These are phyloP conservation scores for Agaricus subrufescens DNA, from an alignment of 768 basidiomycete species.

Conservation along the genomic window DNA sequence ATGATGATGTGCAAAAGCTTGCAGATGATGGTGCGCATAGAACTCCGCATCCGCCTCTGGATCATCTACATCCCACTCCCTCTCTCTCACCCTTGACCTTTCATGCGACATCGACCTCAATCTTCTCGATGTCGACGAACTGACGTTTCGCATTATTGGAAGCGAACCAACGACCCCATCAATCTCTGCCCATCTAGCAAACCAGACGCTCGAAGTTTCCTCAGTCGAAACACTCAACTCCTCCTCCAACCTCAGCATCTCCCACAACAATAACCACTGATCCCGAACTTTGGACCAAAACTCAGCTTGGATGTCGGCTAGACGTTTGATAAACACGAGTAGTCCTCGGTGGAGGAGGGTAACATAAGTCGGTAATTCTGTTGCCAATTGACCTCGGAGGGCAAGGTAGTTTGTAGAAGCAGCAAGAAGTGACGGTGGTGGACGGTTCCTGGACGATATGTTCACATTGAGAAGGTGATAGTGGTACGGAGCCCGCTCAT, in stretches of 20 bases:
- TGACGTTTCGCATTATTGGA: slow-evolving; percentile 23
- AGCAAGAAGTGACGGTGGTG: slow-evolving; percentile 60
- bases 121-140: slow-evolving; percentile 18
- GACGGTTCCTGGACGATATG: slow-evolving; percentile 57
- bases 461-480: slow-evolving; percentile 64
- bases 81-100: neutral
- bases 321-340: slow-evolving; percentile 40
- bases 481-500: slow-evolving; percentile 70
- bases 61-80: slow-evolving; percentile 5
- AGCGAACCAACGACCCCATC: slow-evolving; percentile 40
- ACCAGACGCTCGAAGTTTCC: slow-evolving; percentile 74
- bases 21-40: slow-evolving; percentile 1
- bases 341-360: slow-evolving; percentile 57
- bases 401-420: slow-evolving; percentile 78
- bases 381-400: slow-evolving; percentile 63
- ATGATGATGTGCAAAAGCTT: neutral
- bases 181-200: slow-evolving; percentile 62
- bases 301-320: slow-evolving; percentile 51
- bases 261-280: slow-evolving; percentile 81
- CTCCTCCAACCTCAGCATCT: slow-evolving; percentile 68
- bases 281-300: slow-evolving; percentile 60
- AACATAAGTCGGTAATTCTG: slow-evolving; percentile 68
- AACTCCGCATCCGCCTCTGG: slow-evolving; percentile 10
- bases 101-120: slow-evolving; percentile 8
- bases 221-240: slow-evolving; percentile 61